Evolutionary conservation across 176 grass and related monocot species (phyloP).

Genomic region (Oryza glaberrima): DNA sequence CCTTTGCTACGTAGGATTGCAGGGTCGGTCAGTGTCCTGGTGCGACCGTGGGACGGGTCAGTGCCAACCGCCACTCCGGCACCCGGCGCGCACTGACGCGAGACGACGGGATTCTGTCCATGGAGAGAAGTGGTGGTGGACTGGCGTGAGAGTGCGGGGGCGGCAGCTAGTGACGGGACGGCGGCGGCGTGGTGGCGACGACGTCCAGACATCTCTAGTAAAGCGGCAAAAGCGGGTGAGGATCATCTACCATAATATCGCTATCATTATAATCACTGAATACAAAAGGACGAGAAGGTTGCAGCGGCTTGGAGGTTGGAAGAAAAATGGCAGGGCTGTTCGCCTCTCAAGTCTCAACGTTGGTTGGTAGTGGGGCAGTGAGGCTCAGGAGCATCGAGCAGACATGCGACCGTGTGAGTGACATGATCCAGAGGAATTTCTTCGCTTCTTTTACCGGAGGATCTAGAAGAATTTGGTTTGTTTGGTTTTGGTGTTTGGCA

Average conservation of each 20-base stretch:
- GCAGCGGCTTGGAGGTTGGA: background rate
- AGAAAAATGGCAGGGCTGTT: background rate
- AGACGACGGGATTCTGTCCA: background rate
- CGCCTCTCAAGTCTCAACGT: background rate
- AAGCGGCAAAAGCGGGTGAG: too few species aligned
- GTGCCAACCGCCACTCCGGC: constrained; percentile 23
- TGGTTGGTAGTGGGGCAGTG: background rate
- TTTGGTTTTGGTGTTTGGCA: background rate
- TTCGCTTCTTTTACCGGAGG: background rate
- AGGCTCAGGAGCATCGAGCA: background rate
- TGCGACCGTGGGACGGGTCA: background rate
- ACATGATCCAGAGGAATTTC: background rate
- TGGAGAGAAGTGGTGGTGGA: background rate
- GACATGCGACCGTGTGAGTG: background rate
- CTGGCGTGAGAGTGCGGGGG: background rate
- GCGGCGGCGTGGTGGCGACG: too few species aligned
- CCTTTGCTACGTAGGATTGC: background rate
- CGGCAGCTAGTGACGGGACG: background rate
- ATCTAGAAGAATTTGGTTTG: background rate
- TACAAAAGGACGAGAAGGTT: too few species aligned
- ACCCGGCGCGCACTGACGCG: background rate
- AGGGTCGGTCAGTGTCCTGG: background rate
- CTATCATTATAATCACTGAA: too few species aligned
- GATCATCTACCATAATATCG: too few species aligned
- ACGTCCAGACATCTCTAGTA: too few species aligned